phyloP scores from a whole-genome alignment of 169 alveolate genomes.

The Theileria equi region DNA sequence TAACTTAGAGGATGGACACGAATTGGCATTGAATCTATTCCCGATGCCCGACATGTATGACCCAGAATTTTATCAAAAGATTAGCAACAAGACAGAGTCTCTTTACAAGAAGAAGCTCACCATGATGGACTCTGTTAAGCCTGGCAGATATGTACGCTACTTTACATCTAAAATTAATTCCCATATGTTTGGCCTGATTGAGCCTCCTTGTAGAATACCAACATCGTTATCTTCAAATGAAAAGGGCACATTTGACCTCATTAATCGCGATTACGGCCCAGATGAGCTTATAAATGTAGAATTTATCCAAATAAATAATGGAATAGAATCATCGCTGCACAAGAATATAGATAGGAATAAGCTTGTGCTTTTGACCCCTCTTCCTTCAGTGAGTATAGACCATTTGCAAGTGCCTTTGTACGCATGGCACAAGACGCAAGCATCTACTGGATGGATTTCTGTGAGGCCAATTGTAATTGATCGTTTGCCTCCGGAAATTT shows the following conservation, averaged over 20 bases:
- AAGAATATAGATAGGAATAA: slow-evolving; percentile 60
- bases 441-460: slow-evolving; percentile 63
- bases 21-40: slow-evolving; percentile 76
- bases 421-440: slow-evolving; percentile 67
- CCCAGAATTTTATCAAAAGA: slow-evolving; percentile 71
- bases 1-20: slow-evolving; percentile 83
- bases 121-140: slow-evolving; percentile 62
- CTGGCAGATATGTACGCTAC: slow-evolving; percentile 61
- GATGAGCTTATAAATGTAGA: slow-evolving; percentile 64
- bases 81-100: slow-evolving; percentile 54
- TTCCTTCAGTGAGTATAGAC: slow-evolving; percentile 55
- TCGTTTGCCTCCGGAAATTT: slow-evolving; percentile 62
- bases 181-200: slow-evolving; percentile 64
- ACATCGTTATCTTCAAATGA: not conserved
- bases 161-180: slow-evolving; percentile 56
- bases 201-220: slow-evolving; percentile 46
- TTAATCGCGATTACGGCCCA: slow-evolving; percentile 51
- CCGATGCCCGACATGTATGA: slow-evolving; percentile 78
- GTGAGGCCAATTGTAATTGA: slow-evolving; percentile 65
- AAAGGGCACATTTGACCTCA: slow-evolving; percentile 16
- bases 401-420: slow-evolving; percentile 60
- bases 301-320: slow-evolving; percentile 60
- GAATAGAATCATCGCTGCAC: slow-evolving; percentile 54
- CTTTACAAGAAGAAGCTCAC: slow-evolving; percentile 65
- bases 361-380: slow-evolving; percentile 58